Conservation (phyloP, 768 basidiomycete species). For the Macrolepiota fuliginosa region DNA sequence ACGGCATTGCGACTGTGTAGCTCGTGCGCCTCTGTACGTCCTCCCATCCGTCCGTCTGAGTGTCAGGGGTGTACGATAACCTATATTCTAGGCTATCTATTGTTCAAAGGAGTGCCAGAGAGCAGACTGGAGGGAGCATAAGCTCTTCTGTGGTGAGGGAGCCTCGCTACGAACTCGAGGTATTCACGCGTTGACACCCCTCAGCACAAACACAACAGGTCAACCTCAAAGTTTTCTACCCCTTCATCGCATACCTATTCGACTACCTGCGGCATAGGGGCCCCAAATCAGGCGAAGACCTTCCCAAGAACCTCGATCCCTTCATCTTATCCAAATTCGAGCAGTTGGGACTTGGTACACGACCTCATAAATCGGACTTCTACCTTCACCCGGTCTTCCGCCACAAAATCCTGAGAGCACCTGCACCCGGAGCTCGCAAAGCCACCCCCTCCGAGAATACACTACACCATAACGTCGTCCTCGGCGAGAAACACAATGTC, state of each 20-base stretch:
- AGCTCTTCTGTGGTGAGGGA: conserved; percentile 11
- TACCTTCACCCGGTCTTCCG: conserved; percentile 11
- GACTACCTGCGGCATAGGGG: not conserved
- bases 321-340: not conserved
- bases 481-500: not conserved
- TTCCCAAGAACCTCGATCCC: not conserved
- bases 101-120: conserved; percentile 15
- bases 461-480: conserved; percentile 1
- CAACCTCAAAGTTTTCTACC: conserved; percentile 14
- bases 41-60: not conserved
- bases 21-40: conserved; percentile 14
- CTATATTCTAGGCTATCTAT: conserved; percentile 8
- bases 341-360: not conserved
- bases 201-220: conserved; percentile 16
- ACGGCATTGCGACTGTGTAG: conserved; percentile 10
- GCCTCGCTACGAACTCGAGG: not conserved
- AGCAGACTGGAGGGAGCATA: conserved; percentile 15
- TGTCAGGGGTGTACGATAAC: not conserved
- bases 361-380: not conserved
- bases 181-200: not conserved
- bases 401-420: conserved; percentile 14
- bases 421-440: conserved; percentile 7
- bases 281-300: not conserved
- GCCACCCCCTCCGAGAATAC: not conserved
- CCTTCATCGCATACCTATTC: conserved; percentile 15